Evolutionary conservation across 2,329 filamentous ascomycete genomes (phyloP).

Genomic region (Claviceps humidiphila): DNA sequence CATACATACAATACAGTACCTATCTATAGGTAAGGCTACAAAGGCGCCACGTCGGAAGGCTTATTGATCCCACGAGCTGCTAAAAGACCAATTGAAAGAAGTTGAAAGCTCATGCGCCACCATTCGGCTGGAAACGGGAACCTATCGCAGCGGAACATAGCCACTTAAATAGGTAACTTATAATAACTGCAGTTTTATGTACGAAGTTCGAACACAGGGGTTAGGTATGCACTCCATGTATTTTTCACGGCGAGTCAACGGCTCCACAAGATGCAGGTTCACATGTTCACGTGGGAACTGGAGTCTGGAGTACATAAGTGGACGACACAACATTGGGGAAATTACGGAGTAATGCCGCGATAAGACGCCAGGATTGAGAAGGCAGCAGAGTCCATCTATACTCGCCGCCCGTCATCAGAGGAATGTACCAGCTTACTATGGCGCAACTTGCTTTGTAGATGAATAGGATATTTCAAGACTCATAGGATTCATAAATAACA

Average conservation of each 20-base stretch:
- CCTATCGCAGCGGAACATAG: too few relatives aligned
- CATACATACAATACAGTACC: background rate
- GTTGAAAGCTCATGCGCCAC: background rate
- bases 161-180: too few relatives aligned
- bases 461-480: background rate
- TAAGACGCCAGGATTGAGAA: too few relatives aligned
- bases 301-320: too few relatives aligned
- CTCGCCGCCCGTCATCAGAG: background rate
- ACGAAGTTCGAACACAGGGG: background rate
- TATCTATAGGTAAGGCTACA: background rate
- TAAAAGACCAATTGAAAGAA: background rate
- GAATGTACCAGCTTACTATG: background rate
- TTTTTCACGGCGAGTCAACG: too few relatives aligned
- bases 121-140: too few relatives aligned
- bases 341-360: too few relatives aligned
- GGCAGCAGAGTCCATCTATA: background rate
- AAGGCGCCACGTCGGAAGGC: background rate
- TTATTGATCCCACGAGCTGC: background rate
- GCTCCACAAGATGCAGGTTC: too few relatives aligned
- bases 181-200: background rate
- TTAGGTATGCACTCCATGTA: too few relatives aligned
- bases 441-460: background rate
- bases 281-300: too few relatives aligned
- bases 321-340: too few relatives aligned
- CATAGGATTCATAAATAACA: too few relatives aligned